These are phyloP conservation scores for Posidonia oceanica DNA, from an alignment of 116 monocot genomes.

Conservation along the genomic window DNA sequence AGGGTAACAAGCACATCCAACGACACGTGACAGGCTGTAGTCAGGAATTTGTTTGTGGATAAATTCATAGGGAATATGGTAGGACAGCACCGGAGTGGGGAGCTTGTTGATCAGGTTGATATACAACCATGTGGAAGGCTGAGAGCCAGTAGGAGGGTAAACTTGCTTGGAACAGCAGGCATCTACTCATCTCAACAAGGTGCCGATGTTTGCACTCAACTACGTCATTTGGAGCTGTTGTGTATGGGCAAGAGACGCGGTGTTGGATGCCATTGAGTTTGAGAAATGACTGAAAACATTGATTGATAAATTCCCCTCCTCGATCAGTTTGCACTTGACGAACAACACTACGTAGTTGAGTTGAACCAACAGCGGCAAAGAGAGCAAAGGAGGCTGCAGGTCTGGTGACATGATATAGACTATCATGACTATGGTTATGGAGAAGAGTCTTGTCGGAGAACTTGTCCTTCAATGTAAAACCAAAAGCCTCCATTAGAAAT, in stretches of 20 bases:
- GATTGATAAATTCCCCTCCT: not conserved
- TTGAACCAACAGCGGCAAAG: not conserved
- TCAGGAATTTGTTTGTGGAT: not conserved
- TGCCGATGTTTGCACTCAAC: not conserved
- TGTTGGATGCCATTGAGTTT: too few species aligned
- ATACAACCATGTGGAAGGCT: too few species aligned
- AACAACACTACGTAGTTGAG: not conserved
- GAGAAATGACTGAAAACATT: too few species aligned
- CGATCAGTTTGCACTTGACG: not conserved
- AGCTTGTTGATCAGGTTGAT: too few species aligned
- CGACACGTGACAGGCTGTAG: not conserved
- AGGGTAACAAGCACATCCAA: constrained; percentile 1
- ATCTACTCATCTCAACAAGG: not conserved
- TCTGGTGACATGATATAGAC: too few species aligned
- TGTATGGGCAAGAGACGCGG: too few species aligned
- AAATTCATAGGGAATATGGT: not conserved
- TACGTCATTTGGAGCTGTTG: not conserved
- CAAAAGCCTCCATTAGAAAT: not conserved
- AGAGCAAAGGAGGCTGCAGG: too few species aligned
- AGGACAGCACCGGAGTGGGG: too few species aligned
- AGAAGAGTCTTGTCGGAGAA: too few species aligned
- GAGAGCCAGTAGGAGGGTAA: too few species aligned
- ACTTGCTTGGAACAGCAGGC: not conserved
- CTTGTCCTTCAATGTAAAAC: too few species aligned
- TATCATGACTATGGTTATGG: too few species aligned